Conservation (phyloP, 73 alveolate species). For the Paramecium tetraurelia region DNA sequence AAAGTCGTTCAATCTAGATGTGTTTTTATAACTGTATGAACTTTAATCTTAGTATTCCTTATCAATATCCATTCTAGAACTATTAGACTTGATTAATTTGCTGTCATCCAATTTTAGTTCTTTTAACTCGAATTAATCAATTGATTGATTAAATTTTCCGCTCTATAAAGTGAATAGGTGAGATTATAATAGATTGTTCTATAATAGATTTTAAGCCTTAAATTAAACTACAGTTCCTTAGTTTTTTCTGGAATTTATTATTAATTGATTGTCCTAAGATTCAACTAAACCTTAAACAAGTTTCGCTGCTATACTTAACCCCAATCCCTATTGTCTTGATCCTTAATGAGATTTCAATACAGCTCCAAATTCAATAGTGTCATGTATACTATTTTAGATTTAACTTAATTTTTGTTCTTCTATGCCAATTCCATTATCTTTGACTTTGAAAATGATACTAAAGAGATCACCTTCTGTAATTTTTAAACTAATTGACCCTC, state of each 20-base stretch:
- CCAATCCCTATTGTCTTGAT: background rate
- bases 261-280: background rate
- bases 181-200: background rate
- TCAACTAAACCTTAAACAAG: background rate
- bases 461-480: background rate
- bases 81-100: background rate
- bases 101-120: background rate
- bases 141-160: background rate
- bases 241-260: background rate
- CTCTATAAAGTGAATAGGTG: background rate
- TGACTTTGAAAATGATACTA: background rate
- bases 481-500: background rate
- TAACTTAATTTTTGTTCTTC: background rate
- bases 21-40: background rate
- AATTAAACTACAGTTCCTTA: background rate
- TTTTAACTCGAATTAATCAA: background rate
- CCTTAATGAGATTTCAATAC: background rate
- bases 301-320: conserved; percentile 16
- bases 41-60: background rate
- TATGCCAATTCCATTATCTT: conserved; percentile 22
- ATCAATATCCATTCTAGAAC: background rate
- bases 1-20: background rate
- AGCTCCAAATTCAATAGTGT: background rate
- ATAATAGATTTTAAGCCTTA: background rate
- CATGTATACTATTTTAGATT: background rate